Base-by-base conservation (phyloP, 805 yeast species). In the Alloascoidea africana region DNA sequence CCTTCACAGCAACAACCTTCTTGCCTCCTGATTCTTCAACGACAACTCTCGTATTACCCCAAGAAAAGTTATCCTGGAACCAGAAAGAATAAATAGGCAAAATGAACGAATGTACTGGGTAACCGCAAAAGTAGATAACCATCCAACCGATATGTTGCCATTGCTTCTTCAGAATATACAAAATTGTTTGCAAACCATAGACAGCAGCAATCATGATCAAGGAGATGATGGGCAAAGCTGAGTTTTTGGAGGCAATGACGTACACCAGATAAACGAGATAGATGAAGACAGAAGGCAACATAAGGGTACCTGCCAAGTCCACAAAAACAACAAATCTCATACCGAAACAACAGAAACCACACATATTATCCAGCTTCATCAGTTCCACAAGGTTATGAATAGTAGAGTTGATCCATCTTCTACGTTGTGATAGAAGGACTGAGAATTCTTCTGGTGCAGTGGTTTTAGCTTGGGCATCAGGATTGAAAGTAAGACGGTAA, bases 331-430 rank as follows among this genome's bases (percentile, higher is more conserved):
- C 68, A 40, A 72, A 71, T 41, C 75, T 65, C 80, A 73, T 73
- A 17, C 76, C 66, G 45, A 73, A 66, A 44, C 70, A 60, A 47
- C 68, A 71, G 36, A 76, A 72, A 36, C 80, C 80, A 56, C 80
- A 73, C 60, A 73, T 65, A 42, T 72, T 73, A 18, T 63, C 60
- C 33, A 72, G 66, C 46, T 70, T 60, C 32, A 70, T 63, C 46
- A 73, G 63, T 55, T 73, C 80, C 51, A 66, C 58, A 51, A 73
- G 65, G 46, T 73, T 73, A 53, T 73, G 80, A 18, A 73, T 76
- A 0, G 80, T 73, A 4, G 79, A 73, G 51, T 73, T 73, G 48
- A 73, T 73, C 80, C 80, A 73, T 44, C 80, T 71, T 53, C 76
- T 70, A 47, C 76, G 65, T 52, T 69, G 76, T 2, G 76, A 69